A percentile compares a stretch with the other conserved stretches of the same genome.
These are phyloP conservation scores for Globisporangium rhizosaccharum DNA, from an alignment of 352 stramenopile species.

Conservation along the genomic window DNA sequence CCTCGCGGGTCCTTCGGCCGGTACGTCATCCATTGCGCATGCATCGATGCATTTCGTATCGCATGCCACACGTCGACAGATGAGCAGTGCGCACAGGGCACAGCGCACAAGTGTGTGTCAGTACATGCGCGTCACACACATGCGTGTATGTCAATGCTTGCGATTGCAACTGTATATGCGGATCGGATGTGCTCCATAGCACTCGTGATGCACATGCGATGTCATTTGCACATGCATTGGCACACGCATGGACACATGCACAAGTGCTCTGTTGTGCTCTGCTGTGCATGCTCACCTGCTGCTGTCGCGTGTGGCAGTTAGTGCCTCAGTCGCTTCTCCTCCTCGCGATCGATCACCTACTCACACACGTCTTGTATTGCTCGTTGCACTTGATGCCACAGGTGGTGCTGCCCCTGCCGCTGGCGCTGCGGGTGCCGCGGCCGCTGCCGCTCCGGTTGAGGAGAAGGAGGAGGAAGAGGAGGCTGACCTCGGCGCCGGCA, in stretches of 20 bases:
- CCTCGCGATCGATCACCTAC: not conserved
- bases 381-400: conserved; percentile 15
- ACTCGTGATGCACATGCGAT: too few species aligned
- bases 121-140: too few species aligned
- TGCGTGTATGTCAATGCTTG: too few species aligned
- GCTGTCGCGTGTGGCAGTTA: too few species aligned
- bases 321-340: too few species aligned
- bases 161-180: too few species aligned
- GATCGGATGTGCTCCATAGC: too few species aligned
- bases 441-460: conserved; percentile 38
- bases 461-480: conserved; percentile 87
- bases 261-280: too few species aligned
- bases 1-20: conserved; percentile 81
- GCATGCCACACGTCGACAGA: not conserved
- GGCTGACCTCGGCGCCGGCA: conserved; percentile 74
- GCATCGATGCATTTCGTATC: not conserved
- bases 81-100: too few species aligned
- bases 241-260: too few species aligned
- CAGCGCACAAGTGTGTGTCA: not conserved
- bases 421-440: conserved; percentile 34
- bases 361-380: conserved; percentile 5
- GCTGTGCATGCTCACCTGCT: not conserved
- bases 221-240: too few species aligned
- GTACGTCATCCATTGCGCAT: conserved; percentile 29
- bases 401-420: conserved; percentile 53